Percentiles rank a stretch among this genome's conserved stretches.
These are phyloP conservation scores for Pisolithus tinctorius DNA, from an alignment of 768 basidiomycete species.

Conservation along the genomic window DNA sequence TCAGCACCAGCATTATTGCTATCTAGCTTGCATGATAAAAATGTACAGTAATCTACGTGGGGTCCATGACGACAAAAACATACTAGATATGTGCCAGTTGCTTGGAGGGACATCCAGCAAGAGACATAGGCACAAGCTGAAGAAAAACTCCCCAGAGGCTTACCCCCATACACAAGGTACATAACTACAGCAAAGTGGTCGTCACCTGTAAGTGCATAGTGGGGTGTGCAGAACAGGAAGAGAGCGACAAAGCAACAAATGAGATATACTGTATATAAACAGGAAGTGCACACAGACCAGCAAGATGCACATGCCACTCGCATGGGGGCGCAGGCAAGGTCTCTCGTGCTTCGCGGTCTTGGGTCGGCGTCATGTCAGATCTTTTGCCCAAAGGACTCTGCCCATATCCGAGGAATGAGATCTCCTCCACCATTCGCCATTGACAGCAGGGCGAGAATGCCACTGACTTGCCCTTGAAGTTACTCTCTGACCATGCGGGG, in stretches of 20 bases:
- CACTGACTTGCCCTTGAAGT: conserved; percentile 78
- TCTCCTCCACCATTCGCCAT: conserved; percentile 63
- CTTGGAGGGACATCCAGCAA: background rate
- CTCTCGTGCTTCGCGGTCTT: too few species aligned
- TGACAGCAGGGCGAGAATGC: conserved; percentile 90
- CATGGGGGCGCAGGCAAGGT: too few species aligned
- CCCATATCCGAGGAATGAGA: conserved; percentile 64
- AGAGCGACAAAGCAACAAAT: too few species aligned
- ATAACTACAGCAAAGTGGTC: too few species aligned
- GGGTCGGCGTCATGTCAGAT: too few species aligned
- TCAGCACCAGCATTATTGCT: background rate
- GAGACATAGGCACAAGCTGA: conserved; percentile 4
- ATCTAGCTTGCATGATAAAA: conserved; percentile 19
- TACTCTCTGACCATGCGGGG: conserved; percentile 71
- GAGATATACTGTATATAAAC: too few species aligned
- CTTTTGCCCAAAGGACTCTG: conserved; percentile 59
- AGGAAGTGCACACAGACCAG: too few species aligned
- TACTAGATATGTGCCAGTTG: conserved; percentile 14
- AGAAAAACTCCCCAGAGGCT: conserved; percentile 9
- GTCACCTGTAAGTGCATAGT: too few species aligned
- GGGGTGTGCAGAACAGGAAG: too few species aligned
- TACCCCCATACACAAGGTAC: conserved; percentile 32
- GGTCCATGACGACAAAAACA: conserved; percentile 19
- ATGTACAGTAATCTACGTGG: conserved; percentile 30
- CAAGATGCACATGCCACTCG: too few species aligned